phyloP scores from a whole-genome alignment of 805 yeast species.

The Pichia sporocuriosa region DNA sequence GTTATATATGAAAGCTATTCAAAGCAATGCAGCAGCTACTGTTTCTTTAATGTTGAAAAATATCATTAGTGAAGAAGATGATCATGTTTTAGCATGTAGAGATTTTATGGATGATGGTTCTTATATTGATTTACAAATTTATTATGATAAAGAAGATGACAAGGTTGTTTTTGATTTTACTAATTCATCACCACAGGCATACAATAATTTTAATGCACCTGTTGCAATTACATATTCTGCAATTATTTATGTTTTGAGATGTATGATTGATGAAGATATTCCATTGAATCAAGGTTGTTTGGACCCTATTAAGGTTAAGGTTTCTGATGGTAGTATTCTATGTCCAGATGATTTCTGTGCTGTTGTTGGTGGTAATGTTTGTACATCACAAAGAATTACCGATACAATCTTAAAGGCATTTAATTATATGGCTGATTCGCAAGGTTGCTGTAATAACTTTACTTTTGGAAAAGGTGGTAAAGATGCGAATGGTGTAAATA shows the following conservation, averaged over 20 bases:
- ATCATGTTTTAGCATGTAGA: constrained; percentile 40
- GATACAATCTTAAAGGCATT: constrained; percentile 86
- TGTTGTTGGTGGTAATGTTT: constrained; percentile 91
- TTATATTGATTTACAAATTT: constrained; percentile 45
- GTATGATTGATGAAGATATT: constrained; percentile 77
- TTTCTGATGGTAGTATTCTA: constrained; percentile 57
- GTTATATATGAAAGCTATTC: constrained; percentile 76
- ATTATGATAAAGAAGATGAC: constrained; percentile 38
- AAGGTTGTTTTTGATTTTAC: constrained; percentile 73
- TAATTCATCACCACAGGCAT: constrained; percentile 78
- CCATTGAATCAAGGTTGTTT: constrained; percentile 94
- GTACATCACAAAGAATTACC: constrained; percentile 89
- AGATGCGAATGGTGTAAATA: constrained; percentile 40
- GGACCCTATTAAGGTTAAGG: constrained; percentile 60
- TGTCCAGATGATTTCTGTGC: constrained; percentile 83
- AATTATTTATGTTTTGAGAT: constrained; percentile 76
- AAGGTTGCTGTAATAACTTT: constrained; percentile 91
- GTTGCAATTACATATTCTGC: constrained; percentile 85
- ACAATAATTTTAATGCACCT: constrained; percentile 91
- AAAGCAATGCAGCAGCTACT: constrained; percentile 65
- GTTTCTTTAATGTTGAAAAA: constrained; percentile 48
- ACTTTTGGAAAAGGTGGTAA: constrained; percentile 83
- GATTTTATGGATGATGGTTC: constrained; percentile 85
- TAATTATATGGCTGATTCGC: constrained; percentile 87
- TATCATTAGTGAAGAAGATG: constrained; percentile 32